Conservation (phyloP, 1,284 basidiomycete species). For the Papiliotrema fonsecae region DNA sequence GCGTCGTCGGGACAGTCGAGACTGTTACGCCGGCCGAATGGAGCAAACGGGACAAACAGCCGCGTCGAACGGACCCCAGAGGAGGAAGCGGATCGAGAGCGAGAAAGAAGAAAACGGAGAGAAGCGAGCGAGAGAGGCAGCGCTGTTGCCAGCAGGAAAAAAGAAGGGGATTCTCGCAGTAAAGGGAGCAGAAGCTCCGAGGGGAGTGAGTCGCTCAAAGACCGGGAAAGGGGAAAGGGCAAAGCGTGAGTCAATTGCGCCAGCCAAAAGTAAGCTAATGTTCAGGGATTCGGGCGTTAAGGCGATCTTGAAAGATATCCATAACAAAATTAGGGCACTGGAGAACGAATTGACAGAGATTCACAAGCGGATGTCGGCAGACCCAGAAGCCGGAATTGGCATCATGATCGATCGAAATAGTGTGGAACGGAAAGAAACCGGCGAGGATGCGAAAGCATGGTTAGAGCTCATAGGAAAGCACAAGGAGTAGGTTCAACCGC, state of each 20-base stretch:
- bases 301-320: conserved; percentile 42
- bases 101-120: conserved; percentile 41
- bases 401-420: conserved; percentile 20
- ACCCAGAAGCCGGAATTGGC: conserved; percentile 39
- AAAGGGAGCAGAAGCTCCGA: conserved; percentile 28
- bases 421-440: conserved; percentile 7
- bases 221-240: conserved; percentile 43
- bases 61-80: conserved; percentile 26
- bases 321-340: conserved; percentile 45
- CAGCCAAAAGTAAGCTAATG: neutral
- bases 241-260: conserved; percentile 28
- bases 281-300: conserved; percentile 48
- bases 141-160: conserved; percentile 5
- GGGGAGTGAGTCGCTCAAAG: conserved; percentile 47
- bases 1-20: conserved; percentile 1
- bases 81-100: conserved; percentile 42
- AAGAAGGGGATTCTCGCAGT: conserved; percentile 9
- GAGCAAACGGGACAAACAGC: neutral
- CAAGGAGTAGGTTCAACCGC: conserved; percentile 35
- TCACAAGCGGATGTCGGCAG: conserved; percentile 43
- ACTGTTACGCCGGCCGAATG: neutral
- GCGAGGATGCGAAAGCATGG: conserved; percentile 39
- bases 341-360: conserved; percentile 47
- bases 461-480: conserved; percentile 45
- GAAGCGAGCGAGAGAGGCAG: conserved; percentile 46